Base-by-base conservation (phyloP, 179 eudicot genomes). In the Carnegiea gigantea region DNA sequence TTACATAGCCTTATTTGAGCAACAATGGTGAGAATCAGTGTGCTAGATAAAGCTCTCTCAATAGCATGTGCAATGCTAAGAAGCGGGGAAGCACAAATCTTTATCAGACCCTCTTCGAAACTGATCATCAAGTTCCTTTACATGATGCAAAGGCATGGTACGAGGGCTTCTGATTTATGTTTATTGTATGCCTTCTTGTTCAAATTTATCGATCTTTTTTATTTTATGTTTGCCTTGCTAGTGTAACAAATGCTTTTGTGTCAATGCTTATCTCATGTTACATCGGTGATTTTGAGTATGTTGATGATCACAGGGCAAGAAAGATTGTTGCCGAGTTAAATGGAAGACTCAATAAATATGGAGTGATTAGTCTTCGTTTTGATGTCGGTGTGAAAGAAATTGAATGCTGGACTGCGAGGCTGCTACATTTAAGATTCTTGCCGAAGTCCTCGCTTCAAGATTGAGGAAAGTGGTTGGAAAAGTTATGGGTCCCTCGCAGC, bases 211-310 rank as follows among this genome's bases (percentile, higher is more conserved):
- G 36, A 33, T 3, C 2, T 33, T 33, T 33, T 33, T 14, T 36
- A 13, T 12, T 14, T 64, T 18, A 1, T 70, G 67, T 36, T 44
- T 33, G 36, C 36, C 6, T 33, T 77, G 36, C 40, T 1, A 5
- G 26, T 18, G 4, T 54, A 8, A 49, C 53, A 49, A 13, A 49
- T 49, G 53, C 36, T 33, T 53, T 44, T 71, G 28, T 59, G 24
- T 54, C 75, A 17, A 73, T 65, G 12, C 54, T 36, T 43, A 1
- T 26, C 76, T 46, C 73, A 89, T 91, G 93, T 67, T 91, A 89
- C 85, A 92, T 92, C 81, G 93, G 95, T 11, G 93, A 92, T 85
- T 92, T 91, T n/a, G 95, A 92, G 89, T 90, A 88, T 78, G 93
- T 92, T 67, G 95, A 92, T 84, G 95, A 92, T 83, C 95, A 92